Percentiles rank a stretch among this genome's conserved stretches.
Evolutionary conservation across 2,329 filamentous ascomycete species (phyloP).

Genomic region (Colletotrichum navitas): DNA sequence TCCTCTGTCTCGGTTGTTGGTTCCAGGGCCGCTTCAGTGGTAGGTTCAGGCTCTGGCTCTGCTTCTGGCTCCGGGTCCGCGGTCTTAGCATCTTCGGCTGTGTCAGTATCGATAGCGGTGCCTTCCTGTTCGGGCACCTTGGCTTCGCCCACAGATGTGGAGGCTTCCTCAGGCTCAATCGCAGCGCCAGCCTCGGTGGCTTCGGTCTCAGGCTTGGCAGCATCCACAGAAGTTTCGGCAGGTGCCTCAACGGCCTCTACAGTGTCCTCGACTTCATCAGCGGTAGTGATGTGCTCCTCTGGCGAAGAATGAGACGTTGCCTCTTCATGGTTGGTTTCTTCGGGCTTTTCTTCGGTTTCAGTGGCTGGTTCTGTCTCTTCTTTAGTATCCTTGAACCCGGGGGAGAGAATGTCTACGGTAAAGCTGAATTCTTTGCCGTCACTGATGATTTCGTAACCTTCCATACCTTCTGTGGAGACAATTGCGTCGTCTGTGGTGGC

Average conservation of each 20-base stretch:
- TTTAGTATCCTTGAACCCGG: slow-evolving; percentile 29
- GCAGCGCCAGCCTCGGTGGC: not conserved
- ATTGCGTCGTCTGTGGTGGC: slow-evolving; percentile 6
- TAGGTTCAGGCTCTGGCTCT: slow-evolving; percentile 2
- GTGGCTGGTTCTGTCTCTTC: slow-evolving; percentile 22
- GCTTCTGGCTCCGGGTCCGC: not conserved
- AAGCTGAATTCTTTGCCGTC: slow-evolving; percentile 38
- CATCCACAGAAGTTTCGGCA: not conserved
- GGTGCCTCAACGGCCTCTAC: not conserved
- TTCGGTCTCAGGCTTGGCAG: not conserved
- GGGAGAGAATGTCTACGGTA: slow-evolving; percentile 7
- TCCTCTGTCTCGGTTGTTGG: not conserved
- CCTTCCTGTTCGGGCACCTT: slow-evolving; percentile 6
- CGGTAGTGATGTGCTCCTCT: not conserved
- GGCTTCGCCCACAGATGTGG: not conserved
- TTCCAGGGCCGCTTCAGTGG: not conserved
- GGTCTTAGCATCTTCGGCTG: not conserved
- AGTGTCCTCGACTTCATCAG: not conserved
- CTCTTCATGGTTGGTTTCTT: not conserved
- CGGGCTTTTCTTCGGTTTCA: slow-evolving; percentile 15
- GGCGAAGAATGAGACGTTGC: not conserved
- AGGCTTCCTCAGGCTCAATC: not conserved
- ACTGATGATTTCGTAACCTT: slow-evolving; percentile 35
- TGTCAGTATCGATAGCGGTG: not conserved
- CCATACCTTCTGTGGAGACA: slow-evolving; percentile 38